Evolutionary conservation across 441 rosid genomes (phyloP).

Genomic region (Eruca vesicaria): DNA sequence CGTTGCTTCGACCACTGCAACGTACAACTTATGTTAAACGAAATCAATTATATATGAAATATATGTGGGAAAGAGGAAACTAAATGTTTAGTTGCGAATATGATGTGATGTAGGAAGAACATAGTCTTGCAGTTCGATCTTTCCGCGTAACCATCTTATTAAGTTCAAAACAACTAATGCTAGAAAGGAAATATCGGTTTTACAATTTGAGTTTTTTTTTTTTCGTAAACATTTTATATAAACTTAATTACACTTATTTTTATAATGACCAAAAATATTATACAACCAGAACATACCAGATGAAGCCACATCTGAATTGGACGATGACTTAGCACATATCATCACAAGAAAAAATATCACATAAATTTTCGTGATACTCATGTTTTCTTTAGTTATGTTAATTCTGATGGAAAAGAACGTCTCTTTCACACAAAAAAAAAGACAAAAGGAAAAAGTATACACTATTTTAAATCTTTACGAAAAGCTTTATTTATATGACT

Average conservation of each 20-base stretch:
- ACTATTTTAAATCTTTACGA: too few species aligned
- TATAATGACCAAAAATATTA: neutral
- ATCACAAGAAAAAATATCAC: neutral
- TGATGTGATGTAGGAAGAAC: neutral
- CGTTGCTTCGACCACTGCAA: neutral
- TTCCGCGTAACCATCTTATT: neutral
- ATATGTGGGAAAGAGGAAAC: neutral
- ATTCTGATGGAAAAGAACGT: neutral
- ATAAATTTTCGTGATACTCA: neutral
- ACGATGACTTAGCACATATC: neutral
- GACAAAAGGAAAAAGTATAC: too few species aligned
- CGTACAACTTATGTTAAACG: neutral
- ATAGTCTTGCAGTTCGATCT: neutral
- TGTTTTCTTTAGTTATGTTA: neutral
- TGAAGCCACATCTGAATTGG: neutral
- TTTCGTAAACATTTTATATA: neutral
- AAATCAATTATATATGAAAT: neutral
- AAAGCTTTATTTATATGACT: too few species aligned
- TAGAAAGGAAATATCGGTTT: neutral
- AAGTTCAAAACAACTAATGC: neutral
- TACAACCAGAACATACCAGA: neutral
- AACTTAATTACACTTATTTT: neutral
- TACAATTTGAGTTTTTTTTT: neutral
- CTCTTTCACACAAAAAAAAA: neutral
- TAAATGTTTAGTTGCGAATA: neutral